These are phyloP conservation scores for Pythium oligandrum DNA, from an alignment of 352 stramenopile species.

Conservation along the genomic window DNA sequence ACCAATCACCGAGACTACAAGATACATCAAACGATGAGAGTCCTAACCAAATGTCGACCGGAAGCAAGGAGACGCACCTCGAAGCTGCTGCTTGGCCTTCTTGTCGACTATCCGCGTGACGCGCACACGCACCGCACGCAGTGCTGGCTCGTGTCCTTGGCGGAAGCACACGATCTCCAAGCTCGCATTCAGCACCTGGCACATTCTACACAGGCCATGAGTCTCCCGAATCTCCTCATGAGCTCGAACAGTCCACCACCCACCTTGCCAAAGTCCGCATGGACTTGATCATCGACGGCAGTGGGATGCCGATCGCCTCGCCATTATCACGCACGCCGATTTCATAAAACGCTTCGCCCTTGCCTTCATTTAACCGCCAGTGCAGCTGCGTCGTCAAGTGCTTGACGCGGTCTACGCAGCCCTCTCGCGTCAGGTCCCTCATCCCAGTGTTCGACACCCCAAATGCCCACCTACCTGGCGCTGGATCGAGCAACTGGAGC, in stretches of 20 bases:
- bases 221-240: too few species aligned
- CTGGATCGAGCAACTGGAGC: conserved; percentile 73
- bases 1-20: conserved; percentile 77
- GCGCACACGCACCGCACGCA: conserved; percentile 43
- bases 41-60: not conserved
- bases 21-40: not conserved
- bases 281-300: conserved; percentile 65
- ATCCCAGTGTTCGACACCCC: too few species aligned
- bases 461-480: conserved; percentile 23
- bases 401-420: conserved; percentile 50
- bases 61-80: conserved; percentile 23
- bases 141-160: conserved; percentile 22
- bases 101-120: conserved; percentile 47
- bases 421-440: too few species aligned
- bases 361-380: conserved; percentile 88
- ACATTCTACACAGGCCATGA: conserved; percentile 44
- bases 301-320: conserved; percentile 55
- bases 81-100: conserved; percentile 53
- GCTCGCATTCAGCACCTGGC: conserved; percentile 58
- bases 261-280: conserved; percentile 58
- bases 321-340: conserved; percentile 86
- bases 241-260: not conserved
- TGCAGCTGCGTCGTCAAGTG: conserved; percentile 89
- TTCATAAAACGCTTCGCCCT: conserved; percentile 82
- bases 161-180: conserved; percentile 64